These are phyloP conservation scores for Pseudogymnoascus sp. DNA, from an alignment of 2,329 filamentous ascomycete species.

Conservation along the genomic window DNA sequence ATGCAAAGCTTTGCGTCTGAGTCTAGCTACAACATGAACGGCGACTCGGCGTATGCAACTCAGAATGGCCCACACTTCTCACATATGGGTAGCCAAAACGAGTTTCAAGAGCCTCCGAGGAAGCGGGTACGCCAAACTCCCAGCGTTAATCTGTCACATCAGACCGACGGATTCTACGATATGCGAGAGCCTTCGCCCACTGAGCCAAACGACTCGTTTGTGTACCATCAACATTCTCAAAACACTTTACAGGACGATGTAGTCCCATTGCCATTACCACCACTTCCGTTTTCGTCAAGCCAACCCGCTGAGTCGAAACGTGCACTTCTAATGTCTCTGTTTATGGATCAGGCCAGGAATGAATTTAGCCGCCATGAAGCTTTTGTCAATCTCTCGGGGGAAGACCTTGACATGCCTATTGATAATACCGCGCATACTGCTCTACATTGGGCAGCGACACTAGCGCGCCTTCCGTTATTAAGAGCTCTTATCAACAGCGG, in stretches of 20 bases:
- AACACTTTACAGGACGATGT: conserved; percentile 42
- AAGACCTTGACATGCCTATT: conserved; percentile 86
- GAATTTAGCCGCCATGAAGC: conserved; percentile 70
- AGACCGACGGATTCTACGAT: conserved; percentile 36
- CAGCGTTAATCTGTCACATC: conserved; percentile 39
- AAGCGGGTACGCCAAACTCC: conserved; percentile 62
- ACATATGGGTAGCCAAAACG: conserved; percentile 31
- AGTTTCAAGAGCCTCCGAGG: conserved; percentile 66
- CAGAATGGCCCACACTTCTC: conserved; percentile 36
- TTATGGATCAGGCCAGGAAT: conserved; percentile 63
- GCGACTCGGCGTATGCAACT: conserved; percentile 61
- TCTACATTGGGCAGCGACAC: conserved; percentile 90
- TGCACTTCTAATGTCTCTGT: conserved; percentile 71
- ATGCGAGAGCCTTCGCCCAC: conserved; percentile 63
- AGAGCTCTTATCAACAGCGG: conserved; percentile 75
- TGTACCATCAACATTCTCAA: conserved; percentile 47
- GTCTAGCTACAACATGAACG: conserved; percentile 56
- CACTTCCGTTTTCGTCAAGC: conserved; percentile 52
- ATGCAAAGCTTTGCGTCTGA: conserved; percentile 65
- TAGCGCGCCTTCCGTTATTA: conserved; percentile 76
- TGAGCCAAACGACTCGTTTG: conserved; percentile 71
- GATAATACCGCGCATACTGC: conserved; percentile 85
- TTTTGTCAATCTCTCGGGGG: conserved; percentile 63
- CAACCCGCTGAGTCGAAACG: conserved; percentile 71
- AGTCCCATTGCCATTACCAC: conserved; percentile 52